A percentile compares a stretch with the other conserved stretches of the same genome.
Evolutionary conservation across 2,329 filamentous ascomycete species (phyloP).

Genomic region (Verticillium nubilum): DNA sequence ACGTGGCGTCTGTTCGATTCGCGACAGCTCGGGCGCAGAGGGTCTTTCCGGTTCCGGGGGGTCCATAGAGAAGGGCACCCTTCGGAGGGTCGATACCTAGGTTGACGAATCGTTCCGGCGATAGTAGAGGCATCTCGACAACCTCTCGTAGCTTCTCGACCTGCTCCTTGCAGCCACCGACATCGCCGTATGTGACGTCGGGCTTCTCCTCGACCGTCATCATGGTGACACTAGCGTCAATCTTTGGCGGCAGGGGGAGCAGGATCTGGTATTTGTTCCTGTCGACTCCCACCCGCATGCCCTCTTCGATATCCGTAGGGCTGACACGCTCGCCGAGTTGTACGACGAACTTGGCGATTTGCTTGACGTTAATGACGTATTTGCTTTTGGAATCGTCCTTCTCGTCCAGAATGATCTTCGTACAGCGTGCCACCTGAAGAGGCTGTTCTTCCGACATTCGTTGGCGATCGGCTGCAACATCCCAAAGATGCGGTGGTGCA

Average conservation of each 20-base stretch:
- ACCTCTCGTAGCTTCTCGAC: constrained; percentile 98
- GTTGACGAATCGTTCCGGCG: constrained; percentile 94
- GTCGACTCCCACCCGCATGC: constrained; percentile 97
- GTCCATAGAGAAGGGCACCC: constrained; percentile 92
- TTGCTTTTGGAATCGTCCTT: constrained; percentile 97
- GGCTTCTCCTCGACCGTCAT: constrained; percentile 99
- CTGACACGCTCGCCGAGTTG: constrained; percentile 95
- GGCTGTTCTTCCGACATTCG: constrained; percentile 98
- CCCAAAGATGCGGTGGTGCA: constrained; percentile 97
- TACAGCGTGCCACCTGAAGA: constrained; percentile 94
- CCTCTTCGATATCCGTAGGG: constrained; percentile 98
- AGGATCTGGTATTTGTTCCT: constrained; percentile 99
- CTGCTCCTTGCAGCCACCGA: constrained; percentile 98
- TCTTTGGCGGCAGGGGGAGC: constrained; percentile 92
- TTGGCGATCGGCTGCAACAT: constrained; percentile 94
- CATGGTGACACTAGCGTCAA: constrained; percentile 98
- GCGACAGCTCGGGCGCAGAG: constrained; percentile 95
- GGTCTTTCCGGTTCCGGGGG: constrained; percentile 97
- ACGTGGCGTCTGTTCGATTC: constrained; percentile 96
- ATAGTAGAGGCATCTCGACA: constrained; percentile 95
- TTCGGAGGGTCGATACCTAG: constrained; percentile 99
- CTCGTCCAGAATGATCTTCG: constrained; percentile 97
- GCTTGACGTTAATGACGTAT: constrained; percentile 99
- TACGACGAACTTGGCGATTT: constrained; percentile 99
- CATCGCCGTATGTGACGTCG: constrained; percentile 97